These are phyloP conservation scores for Fraxinus cuspidata DNA, from an alignment of 257 asterid genomes.

Conservation along the genomic window DNA sequence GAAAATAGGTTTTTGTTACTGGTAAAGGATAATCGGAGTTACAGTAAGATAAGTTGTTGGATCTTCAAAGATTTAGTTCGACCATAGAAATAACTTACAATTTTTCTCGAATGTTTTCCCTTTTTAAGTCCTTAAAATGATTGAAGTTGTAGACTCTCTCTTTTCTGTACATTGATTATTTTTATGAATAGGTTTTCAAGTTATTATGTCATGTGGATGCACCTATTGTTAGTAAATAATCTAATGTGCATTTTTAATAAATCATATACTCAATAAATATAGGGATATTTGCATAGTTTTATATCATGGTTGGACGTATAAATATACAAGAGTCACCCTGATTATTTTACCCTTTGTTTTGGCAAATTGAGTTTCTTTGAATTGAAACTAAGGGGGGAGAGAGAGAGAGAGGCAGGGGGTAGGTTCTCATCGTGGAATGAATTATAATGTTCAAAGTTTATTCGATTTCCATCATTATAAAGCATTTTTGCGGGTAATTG, in stretches of 20 bases:
- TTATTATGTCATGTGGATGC: not conserved
- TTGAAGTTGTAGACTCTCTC: not conserved
- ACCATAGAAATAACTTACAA: not conserved
- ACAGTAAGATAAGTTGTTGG: not conserved
- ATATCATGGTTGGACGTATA: not conserved
- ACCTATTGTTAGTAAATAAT: not conserved
- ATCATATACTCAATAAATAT: not conserved
- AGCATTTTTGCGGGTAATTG: not conserved
- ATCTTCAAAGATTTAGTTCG: not conserved
- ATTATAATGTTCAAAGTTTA: not conserved
- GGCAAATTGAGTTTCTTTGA: not conserved
- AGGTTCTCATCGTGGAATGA: not conserved
- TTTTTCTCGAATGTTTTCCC: not conserved
- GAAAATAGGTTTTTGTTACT: not conserved
- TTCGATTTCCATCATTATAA: not conserved
- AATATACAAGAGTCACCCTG: not conserved
- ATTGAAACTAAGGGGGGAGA: not conserved
- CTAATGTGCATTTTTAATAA: not conserved
- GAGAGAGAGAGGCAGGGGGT: not conserved
- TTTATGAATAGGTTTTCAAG: not conserved
- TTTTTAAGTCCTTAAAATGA: not conserved
- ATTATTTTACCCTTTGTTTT: not conserved
- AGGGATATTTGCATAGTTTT: not conserved
- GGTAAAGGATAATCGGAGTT: not conserved
- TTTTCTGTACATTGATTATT: not conserved